These are phyloP conservation scores for Acmispon strigosus DNA, from an alignment of 306 rosid species.

Conservation along the genomic window DNA sequence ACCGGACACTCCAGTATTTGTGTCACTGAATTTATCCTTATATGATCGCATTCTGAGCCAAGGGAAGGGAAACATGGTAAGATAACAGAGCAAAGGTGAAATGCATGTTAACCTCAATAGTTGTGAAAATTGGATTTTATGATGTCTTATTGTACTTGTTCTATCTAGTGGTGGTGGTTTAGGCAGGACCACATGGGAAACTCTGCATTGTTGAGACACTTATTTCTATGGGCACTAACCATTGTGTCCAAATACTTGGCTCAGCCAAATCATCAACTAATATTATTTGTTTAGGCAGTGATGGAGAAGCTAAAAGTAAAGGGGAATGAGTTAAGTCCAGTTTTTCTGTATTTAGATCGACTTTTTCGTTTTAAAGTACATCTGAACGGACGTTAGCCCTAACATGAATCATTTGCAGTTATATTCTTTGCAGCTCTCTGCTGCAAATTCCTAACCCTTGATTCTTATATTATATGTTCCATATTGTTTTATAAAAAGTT, in stretches of 20 bases:
- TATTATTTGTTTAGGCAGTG: background rate
- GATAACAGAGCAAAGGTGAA: background rate
- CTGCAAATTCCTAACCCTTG: no score
- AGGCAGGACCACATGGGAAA: constrained; percentile 50
- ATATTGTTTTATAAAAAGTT: no score
- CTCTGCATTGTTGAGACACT: constrained; percentile 18
- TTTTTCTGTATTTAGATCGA: no score
- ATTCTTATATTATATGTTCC: no score
- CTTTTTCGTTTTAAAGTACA: no score
- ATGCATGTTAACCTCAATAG: constrained; percentile 12
- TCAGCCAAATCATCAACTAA: background rate
- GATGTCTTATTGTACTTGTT: constrained; percentile 26
- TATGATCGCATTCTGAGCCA: constrained; percentile 21
- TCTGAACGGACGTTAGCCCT: no score
- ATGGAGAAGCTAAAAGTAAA: background rate
- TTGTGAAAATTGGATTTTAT: constrained; percentile 31
- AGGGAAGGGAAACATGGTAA: constrained; percentile 23
- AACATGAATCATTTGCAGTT: no score
- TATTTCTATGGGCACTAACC: constrained; percentile 4
- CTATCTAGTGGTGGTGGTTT: constrained; percentile 35
- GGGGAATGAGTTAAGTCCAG: background rate
- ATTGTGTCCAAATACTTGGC: background rate
- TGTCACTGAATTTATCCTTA: constrained; percentile 10
- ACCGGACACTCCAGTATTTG: constrained; percentile 9
- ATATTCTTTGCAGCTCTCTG: no score